Conservation (phyloP, 139 green algal genomes). For the Chlorella vulgaris region DNA sequence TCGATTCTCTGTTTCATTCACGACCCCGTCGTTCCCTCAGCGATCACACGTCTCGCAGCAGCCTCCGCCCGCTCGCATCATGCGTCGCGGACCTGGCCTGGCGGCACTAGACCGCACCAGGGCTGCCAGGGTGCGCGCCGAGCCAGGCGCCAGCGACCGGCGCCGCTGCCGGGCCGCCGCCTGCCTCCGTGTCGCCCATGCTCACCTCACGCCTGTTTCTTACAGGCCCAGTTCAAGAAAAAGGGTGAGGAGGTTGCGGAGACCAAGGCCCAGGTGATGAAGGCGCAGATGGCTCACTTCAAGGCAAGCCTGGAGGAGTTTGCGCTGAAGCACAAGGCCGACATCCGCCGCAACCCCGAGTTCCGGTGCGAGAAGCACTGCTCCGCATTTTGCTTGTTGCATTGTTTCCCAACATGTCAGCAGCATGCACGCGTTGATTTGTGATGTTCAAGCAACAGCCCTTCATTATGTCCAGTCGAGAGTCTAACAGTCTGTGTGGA, state of each 20-base stretch:
- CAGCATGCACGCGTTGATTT: not conserved
- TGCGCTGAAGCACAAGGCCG: slow-evolving; percentile 85
- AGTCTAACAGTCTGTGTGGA: too few relatives aligned
- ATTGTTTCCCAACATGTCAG: not conserved
- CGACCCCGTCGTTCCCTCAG: too few relatives aligned
- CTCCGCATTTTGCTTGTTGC: not conserved
- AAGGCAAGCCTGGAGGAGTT: slow-evolving; percentile 86
- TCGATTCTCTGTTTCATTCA: too few relatives aligned
- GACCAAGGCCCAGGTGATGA: slow-evolving; percentile 60
- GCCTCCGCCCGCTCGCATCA: too few relatives aligned
- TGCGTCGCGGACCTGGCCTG: not conserved
- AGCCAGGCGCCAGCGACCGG: not conserved
- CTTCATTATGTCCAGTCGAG: too few relatives aligned
- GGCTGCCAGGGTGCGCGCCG: not conserved
- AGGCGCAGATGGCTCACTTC: slow-evolving; percentile 73
- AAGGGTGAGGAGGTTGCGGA: slow-evolving; percentile 59
- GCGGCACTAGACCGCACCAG: not conserved
- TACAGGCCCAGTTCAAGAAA: slow-evolving; percentile 54
- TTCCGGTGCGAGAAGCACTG: slow-evolving; percentile 62
- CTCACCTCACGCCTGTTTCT: not conserved
- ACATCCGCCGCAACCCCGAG: slow-evolving; percentile 87
- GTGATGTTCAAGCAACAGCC: too few relatives aligned
- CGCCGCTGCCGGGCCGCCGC: not conserved
- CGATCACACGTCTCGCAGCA: too few relatives aligned
- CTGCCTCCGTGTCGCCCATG: not conserved